These are phyloP conservation scores for Calocera viscosa DNA, from an alignment of 768 basidiomycete genomes.

Conservation along the genomic window DNA sequence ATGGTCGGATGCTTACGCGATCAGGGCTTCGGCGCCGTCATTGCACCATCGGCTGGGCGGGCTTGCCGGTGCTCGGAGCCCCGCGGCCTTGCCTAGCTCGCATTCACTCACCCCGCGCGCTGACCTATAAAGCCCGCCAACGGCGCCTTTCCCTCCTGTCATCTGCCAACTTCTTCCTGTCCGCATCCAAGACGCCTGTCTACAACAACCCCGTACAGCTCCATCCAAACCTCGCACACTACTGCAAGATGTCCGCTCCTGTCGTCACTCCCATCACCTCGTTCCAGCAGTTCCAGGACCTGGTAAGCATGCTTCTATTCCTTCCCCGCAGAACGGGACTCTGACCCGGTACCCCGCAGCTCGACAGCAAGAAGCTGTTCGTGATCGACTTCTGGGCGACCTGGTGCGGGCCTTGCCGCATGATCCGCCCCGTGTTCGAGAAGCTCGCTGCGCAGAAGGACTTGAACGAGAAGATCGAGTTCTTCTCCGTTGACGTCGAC, in stretches of 20 bases:
- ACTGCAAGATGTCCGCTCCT: slow-evolving; percentile 3
- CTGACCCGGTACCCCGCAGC: slow-evolving; percentile 23
- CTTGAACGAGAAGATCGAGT: slow-evolving; percentile 32
- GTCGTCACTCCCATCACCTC: slow-evolving; percentile 30
- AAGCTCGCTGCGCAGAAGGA: slow-evolving; percentile 32
- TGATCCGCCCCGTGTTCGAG: slow-evolving; percentile 56
- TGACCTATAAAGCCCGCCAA: slow-evolving; percentile 1
- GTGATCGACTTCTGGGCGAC: slow-evolving; percentile 66
- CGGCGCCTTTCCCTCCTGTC: background rate
- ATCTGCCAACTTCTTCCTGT: background rate
- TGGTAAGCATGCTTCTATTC: slow-evolving; percentile 30
- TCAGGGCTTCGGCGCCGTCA: background rate
- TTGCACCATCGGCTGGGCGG: slow-evolving; percentile 4
- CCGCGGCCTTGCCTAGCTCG: background rate
- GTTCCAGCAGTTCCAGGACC: slow-evolving; percentile 31
- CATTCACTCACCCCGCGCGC: background rate
- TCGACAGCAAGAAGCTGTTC: slow-evolving; percentile 36
- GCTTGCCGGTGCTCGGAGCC: background rate
- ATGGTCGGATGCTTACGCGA: background rate
- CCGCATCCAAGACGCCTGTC: background rate
- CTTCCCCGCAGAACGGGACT: background rate
- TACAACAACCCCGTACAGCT: background rate
- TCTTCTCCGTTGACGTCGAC: slow-evolving; percentile 70
- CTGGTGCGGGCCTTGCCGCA: slow-evolving; percentile 62
- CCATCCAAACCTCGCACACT: background rate